Base-by-base conservation (phyloP, 257 asterid genomes). In the Linderniella brevidens region DNA sequence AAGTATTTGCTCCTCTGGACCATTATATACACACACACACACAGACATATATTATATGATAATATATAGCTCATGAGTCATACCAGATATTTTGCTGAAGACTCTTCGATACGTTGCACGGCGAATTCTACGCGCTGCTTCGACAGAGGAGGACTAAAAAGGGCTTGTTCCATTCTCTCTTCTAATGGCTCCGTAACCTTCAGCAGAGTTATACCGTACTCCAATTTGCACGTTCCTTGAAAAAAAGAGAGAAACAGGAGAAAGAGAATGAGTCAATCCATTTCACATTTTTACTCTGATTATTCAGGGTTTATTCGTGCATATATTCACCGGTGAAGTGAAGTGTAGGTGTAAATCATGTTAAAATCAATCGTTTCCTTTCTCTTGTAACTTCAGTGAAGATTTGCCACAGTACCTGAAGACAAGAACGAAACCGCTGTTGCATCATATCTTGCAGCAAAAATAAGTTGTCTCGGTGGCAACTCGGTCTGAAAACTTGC, bases 81-180 rank as follows among this genome's bases (percentile, higher is more conserved):
- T 80, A 77, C 98, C 96, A 88, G 64, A 15, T 92, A 70, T 51
- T 64, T 46, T 38, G 94, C 96, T 43, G 76, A 58, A 50, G 92
- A 80, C 59, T 73, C 73, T 61, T 65, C 71, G 45, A 88, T 88
- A 58, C 68, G 87, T 61, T 68, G 78, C 47, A 88, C 49, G 13
- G 94, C 96, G 61, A 72, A 84, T 68, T 86, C 92, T 57, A 86
- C 94, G 41, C 96, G 93, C 65, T 81, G 96, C 64, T 76, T 81
- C 52, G 96, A 81, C n/a, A 86, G 66, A 58, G 96, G 82, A 18
- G 96, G 96, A 52, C 76, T 78, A 62, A 86, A 81, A 9, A 68
- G 72, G 39, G 98, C 98, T 74, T 80, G 90, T 66, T 88, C 98
- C 85, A 84, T 76, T 63, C 94, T 77, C 51, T 88, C 98, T 75